Base-by-base conservation (phyloP, 306 rosid genomes). In the Boehmeria nivea region DNA sequence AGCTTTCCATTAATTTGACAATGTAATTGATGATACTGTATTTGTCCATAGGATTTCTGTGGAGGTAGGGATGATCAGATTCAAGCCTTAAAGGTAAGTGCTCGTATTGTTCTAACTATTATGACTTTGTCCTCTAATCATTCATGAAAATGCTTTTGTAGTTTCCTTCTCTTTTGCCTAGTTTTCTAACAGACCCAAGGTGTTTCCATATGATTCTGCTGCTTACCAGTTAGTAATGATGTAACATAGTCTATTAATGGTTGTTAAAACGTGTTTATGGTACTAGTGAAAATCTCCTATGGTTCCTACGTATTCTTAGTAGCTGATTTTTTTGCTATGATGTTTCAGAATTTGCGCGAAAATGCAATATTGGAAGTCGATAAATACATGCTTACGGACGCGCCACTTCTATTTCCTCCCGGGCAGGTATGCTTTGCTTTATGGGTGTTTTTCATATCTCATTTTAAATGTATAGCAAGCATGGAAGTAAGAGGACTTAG, bases 351-450 rank as follows among this genome's bases (percentile, higher is more conserved):
- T 76, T 70, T 77, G 69, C 83, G 63, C 51, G 76, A 69, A 53
- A 49, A 87, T 22, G 88, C 95, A 22, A 73, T 56, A 48, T 51
- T 49, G 68, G 95, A 85, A 66, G 81, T 87, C 62, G 95, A 87
- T 75, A 91, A 87, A 69, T 83, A 82, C 78, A 87, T 91, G 96
- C 89, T 91, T 38, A 91, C 99, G 8, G 95, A 91, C 73, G 89
- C 89, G 54, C 96, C 95, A 36, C 95, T 87, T 74, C 65, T 87
- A 56, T 91, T 91, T 73, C 93, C 95, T 50, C 96, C 99, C 1
- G 94, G 95, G 59, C 99, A 87, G 96, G 96, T 87, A 74, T 53
- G 40, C 54, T 69, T 40, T 40, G 1, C 36, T 31, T 6, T 31
- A 31, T 4, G 5, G 36, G 43, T 49, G 24, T 16, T 16, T 23